A percentile compares a stretch with the other conserved stretches of the same genome.
Evolutionary conservation across 345 rosid species (phyloP).

Genomic region (Populus davidiana): DNA sequence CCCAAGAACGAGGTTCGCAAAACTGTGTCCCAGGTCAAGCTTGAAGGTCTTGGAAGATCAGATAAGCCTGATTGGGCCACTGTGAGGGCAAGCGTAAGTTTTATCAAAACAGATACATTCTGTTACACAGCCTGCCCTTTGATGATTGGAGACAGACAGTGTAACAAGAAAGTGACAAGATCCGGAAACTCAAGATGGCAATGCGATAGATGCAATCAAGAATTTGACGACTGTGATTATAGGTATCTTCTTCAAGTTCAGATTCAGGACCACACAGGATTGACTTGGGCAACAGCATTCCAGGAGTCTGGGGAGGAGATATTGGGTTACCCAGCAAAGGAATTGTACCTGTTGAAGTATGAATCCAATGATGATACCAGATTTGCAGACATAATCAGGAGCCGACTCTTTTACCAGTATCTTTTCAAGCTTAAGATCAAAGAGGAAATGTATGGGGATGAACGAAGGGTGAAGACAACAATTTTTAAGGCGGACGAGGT

Average conservation of each 20-base stretch:
- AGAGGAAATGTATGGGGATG: slow-evolving; percentile 80
- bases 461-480: slow-evolving; percentile 73
- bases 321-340: slow-evolving; percentile 67
- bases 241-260: slow-evolving; percentile 85
- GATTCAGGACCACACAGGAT: slow-evolving; percentile 81
- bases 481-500: slow-evolving; percentile 64
- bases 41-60: slow-evolving; percentile 89
- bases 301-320: slow-evolving; percentile 87
- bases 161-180: slow-evolving; percentile 67
- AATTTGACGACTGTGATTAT: slow-evolving; percentile 80
- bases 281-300: slow-evolving; percentile 84
- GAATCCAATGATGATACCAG: slow-evolving; percentile 56
- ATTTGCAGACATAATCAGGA: slow-evolving; percentile 47
- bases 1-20: slow-evolving; percentile 62
- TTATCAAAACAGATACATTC: slow-evolving; percentile 72
- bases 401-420: slow-evolving; percentile 54
- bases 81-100: slow-evolving; percentile 60
- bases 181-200: slow-evolving; percentile 62
- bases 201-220: slow-evolving; percentile 89
- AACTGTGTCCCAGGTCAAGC: slow-evolving; percentile 71
- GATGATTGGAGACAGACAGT: slow-evolving; percentile 83
- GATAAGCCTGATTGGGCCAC: slow-evolving; percentile 89
- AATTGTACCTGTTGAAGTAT: slow-evolving; percentile 58
- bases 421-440: slow-evolving; percentile 77
- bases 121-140: slow-evolving; percentile 87